These are phyloP conservation scores for Sisymbrium irio DNA, from an alignment of 345 rosid species.

Conservation along the genomic window DNA sequence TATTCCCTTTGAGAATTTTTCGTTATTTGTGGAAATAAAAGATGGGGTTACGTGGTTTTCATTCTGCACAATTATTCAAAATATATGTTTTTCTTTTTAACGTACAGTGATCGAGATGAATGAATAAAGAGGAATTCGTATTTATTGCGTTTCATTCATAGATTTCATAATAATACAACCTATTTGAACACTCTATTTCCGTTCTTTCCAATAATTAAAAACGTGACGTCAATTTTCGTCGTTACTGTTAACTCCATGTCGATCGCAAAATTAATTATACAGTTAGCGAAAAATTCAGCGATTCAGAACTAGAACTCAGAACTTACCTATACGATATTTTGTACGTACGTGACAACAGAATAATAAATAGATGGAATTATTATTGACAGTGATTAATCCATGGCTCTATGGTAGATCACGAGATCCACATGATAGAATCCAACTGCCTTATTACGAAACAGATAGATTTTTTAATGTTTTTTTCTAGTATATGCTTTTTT, in stretches of 20 bases:
- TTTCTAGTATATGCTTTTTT: neutral
- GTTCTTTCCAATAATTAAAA: constrained; percentile 26
- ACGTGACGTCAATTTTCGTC: constrained; percentile 23
- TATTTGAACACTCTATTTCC: constrained; percentile 6
- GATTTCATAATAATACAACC: constrained; percentile 1
- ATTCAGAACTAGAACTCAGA: constrained; percentile 32
- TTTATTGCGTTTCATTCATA: constrained; percentile 20
- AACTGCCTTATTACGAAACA: constrained; percentile 19
- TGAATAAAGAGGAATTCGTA: constrained; percentile 12
- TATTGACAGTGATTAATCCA: constrained; percentile 34
- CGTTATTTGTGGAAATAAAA: constrained; percentile 30
- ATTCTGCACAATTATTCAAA: constrained; percentile 20
- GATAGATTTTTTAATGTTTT: neutral
- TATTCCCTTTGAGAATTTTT: constrained; percentile 31
- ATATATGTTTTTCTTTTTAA: neutral
- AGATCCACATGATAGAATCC: constrained; percentile 41
- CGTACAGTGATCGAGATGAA: constrained; percentile 20
- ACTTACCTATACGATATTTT: constrained; percentile 20
- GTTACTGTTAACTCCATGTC: constrained; percentile 20
- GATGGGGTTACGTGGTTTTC: constrained; percentile 25
- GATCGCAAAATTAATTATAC: constrained; percentile 30
- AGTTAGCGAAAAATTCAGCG: constrained; percentile 32
- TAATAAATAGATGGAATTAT: constrained; percentile 36
- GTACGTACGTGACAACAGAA: constrained; percentile 23
- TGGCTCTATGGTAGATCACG: constrained; percentile 37